Evolutionary conservation across 2,329 filamentous ascomycete genomes (phyloP), one percentile per base, ranked within the genome.

Genomic region (Alternaria panax): DNA sequence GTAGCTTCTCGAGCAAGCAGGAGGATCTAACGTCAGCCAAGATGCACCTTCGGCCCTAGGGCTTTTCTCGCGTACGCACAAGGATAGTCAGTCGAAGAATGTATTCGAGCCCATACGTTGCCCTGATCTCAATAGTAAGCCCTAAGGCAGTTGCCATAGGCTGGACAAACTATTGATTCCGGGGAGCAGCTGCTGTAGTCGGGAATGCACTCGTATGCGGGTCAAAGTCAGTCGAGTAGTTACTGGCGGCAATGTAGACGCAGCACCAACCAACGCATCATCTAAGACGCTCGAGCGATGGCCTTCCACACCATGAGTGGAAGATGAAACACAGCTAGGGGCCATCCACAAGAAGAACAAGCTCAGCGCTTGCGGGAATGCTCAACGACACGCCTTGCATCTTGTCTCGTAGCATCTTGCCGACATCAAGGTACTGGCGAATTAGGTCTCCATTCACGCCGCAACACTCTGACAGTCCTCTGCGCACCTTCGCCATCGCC

Each of bases 11-110:
- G 42, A 60, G 55, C 42, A 47, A 62, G 55, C 60, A 59, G 60
- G 45, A 52, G 41, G 48, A 62, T 70, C 70, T 61, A 70, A 74
- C 70, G 71, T 74, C 67, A 73, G 71, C 71, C 64, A 64, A 59
- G 51, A 51, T 52, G 60, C 40, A 16, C 46, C 48, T 38, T 52
- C 54, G 52, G 56, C 38, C 41, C 45, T 65, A 54, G 51, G 61
- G 51, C 45, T 54, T 63, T 51, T 54, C 50, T 69, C 71, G 69
- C 67, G 70, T 72, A 69, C 36, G 45, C 51, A 55, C 64, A 69
- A 64, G 71, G 65, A 62, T 63, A n/a, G 43, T 22, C 41, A 40
- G 27, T 54, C 57, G 47, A 46, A 27, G 47, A 30, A 24, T 25
- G 20, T 38, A 36, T 38, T 51, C 28, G 28, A 47, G 45, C 18